Conservation (phyloP, 352 stramenopile species). For the Phytophthora pseudosyringae region DNA sequence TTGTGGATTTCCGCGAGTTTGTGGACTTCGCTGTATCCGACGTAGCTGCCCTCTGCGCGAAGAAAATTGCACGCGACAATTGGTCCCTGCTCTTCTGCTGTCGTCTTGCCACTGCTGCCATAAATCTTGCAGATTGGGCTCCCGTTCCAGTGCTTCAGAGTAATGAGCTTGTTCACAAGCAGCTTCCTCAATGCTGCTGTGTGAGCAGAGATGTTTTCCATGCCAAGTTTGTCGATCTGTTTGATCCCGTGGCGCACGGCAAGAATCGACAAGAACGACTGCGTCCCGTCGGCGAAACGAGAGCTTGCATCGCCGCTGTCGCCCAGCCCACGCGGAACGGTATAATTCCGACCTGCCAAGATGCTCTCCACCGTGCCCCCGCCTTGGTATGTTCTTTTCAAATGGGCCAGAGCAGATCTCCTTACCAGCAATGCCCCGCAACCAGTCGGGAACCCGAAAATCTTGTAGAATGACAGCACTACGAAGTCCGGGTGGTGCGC, state of each 20-base stretch:
- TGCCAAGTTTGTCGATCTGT: constrained; percentile 47
- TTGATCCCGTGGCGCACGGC: constrained; percentile 62
- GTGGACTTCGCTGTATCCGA: constrained; percentile 74
- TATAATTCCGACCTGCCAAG: constrained; percentile 50
- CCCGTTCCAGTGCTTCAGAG: constrained; percentile 64
- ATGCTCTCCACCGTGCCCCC: constrained; percentile 72
- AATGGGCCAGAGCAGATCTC: constrained; percentile 39
- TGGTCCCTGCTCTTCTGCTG: constrained; percentile 32
- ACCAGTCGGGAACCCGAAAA: constrained; percentile 80
- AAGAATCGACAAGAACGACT: constrained; percentile 73
- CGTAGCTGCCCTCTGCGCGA: constrained; percentile 54
- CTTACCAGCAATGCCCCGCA: constrained; percentile 67
- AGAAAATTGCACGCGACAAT: constrained; percentile 77
- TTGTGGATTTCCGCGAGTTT: constrained; percentile 74
- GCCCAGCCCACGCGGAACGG: constrained; percentile 40
- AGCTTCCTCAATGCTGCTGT: constrained; percentile 51
- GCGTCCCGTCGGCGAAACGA: constrained; percentile 66
- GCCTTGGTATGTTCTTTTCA: constrained; percentile 70
- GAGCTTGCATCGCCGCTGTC: constrained; percentile 17
- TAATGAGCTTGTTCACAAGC: constrained; percentile 39
- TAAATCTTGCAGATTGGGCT: constrained; percentile 61
- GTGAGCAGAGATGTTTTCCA: constrained; percentile 57
- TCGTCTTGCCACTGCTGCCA: constrained; percentile 25
- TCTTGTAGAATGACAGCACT: constrained; percentile 84
- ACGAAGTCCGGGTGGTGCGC: constrained; percentile 64